Conservation (phyloP, 78 protist genomes). For the slime mould (Dictyostelium discoideum) region DNA sequence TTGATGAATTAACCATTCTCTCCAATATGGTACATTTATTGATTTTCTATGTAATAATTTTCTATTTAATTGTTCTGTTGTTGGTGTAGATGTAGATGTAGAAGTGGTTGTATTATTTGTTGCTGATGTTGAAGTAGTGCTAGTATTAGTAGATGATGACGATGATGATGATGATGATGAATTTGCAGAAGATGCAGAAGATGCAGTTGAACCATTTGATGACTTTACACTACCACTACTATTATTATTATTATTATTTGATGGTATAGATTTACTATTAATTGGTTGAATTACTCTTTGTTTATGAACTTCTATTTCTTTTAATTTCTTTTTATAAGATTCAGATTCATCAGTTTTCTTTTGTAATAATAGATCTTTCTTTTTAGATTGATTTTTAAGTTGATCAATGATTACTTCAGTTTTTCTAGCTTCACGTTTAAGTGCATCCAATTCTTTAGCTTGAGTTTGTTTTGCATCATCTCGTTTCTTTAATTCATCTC, state of each 20-base stretch:
- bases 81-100: background rate
- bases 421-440: conserved; percentile 55
- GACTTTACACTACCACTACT: too few species aligned
- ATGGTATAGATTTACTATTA: background rate
- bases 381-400: conserved; percentile 58
- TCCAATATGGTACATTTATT: conserved; percentile 50
- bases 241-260: background rate
- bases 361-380: conserved; percentile 64
- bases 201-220: background rate
- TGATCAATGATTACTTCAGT: conserved; percentile 58
- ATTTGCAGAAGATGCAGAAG: background rate
- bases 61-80: background rate
- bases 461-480: conserved; percentile 63
- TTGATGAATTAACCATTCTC: conserved; percentile 73
- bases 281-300: conserved; percentile 8
- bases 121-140: background rate
- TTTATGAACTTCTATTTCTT: conserved; percentile 46
- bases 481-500: conserved; percentile 69
- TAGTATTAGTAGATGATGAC: background rate
- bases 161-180: background rate
- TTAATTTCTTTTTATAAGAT: conserved; percentile 55
- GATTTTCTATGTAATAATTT: background rate
- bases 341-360: conserved; percentile 76
- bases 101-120: background rate
- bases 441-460: conserved; percentile 34